These are phyloP conservation scores for Lomentospora prolificans DNA, from an alignment of 2,329 filamentous ascomycete species.

Conservation along the genomic window DNA sequence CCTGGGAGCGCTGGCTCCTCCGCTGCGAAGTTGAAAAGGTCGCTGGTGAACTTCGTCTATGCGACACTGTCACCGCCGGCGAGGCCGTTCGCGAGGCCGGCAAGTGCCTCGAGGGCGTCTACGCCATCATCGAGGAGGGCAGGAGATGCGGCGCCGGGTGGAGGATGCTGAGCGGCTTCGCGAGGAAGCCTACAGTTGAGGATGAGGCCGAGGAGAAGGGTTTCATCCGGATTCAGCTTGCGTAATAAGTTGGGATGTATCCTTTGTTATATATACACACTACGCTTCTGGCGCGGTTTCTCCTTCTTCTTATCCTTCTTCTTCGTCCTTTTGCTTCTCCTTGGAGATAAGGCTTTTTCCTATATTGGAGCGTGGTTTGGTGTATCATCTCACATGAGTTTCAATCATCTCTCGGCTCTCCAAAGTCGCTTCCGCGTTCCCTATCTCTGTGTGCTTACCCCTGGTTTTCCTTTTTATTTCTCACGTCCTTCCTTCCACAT, in stretches of 20 bases:
- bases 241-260: background rate
- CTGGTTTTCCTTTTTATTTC: background rate
- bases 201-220: conserved; percentile 18
- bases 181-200: conserved; percentile 44
- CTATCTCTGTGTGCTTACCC: too few relatives aligned
- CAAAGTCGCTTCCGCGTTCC: too few relatives aligned
- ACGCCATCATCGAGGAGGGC: conserved; percentile 54
- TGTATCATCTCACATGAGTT: too few relatives aligned
- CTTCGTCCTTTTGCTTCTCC: background rate
- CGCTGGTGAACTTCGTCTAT: conserved; percentile 53
- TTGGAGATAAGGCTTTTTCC: too few relatives aligned
- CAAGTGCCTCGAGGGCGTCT: conserved; percentile 49
- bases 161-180: conserved; percentile 53
- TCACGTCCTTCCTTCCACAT: background rate
- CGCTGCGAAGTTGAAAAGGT: conserved; percentile 75
- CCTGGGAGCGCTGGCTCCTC: conserved; percentile 94
- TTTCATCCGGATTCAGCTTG: conserved; percentile 27
- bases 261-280: too few relatives aligned
- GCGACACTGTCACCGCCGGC: conserved; percentile 41
- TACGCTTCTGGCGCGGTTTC: too few relatives aligned
- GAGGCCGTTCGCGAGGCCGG: conserved; percentile 44
- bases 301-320: background rate
- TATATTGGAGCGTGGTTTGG: too few relatives aligned
- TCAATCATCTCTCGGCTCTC: too few relatives aligned
- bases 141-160: conserved; percentile 48